Base-by-base conservation (phyloP, 2,329 filamentous ascomycete species). In the Aspergillus floridensis region DNA sequence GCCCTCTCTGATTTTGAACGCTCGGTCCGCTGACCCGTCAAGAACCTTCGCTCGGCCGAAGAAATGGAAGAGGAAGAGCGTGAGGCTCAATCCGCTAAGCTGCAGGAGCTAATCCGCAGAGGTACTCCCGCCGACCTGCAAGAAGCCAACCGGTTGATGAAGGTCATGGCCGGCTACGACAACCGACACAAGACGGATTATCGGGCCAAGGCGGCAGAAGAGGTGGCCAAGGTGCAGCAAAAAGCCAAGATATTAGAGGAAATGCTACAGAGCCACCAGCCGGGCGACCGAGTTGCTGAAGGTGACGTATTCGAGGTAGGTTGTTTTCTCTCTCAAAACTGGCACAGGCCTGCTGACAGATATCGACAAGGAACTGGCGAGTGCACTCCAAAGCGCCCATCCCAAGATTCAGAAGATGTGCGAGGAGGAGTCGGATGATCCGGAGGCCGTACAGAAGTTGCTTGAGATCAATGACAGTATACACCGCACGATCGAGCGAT, bases 361-460 rank as follows among this genome's bases (percentile, higher is more conserved):
- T 50, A 47, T 50, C 19, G 11, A 16, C 3, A 59, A 93, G 81
- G 95, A 99, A 80, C 84, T 99, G 56, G 93, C 93, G 5, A 88
- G 90, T 64, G 88, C 95, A 10, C 82, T 99, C 49, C 91, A 92
- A 74, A 97, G 90, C 71, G 95, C 95, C 2, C 95, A 99, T 70
- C 95, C 95, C 8, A 99, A 99, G 80, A 98, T 99, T 65, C 93
- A 98, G 74, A 97, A 92, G 79, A 99, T 99, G 93, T 98, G 93
- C 71, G 93, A 98, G 76, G 95, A 99, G 76, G 95, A 99, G 72
- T 97, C 93, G 11, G 93, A 98, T 62, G 95, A 99, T 71, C 88
- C 92, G 62, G 95, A 97, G 79, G 95, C 95, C 5, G 95, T 99
- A 5, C 91, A 92, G 48, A 96, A 96, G 77, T 82, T 99, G 11